phyloP scores from a whole-genome alignment of 2,329 filamentous ascomycete genomes.

The Chrysoporthe cubensis region DNA sequence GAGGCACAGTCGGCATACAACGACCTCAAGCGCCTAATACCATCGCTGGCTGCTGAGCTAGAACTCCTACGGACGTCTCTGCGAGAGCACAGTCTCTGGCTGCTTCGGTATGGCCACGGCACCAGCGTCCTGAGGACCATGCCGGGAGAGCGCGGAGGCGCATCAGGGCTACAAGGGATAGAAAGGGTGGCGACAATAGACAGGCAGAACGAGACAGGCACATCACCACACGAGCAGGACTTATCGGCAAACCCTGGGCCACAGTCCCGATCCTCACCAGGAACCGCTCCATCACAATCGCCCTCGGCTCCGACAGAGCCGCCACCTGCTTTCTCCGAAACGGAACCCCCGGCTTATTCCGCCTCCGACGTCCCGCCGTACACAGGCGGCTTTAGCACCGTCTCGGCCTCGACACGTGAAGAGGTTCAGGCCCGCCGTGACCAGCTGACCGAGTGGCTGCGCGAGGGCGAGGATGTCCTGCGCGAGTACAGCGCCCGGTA shows the following conservation, averaged over 20 bases:
- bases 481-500: slow-evolving; percentile 38
- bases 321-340: slow-evolving; percentile 22
- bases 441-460: slow-evolving; percentile 37
- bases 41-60: slow-evolving; percentile 35
- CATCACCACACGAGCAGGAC: slow-evolving; percentile 11
- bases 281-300: background rate
- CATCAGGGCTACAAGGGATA: background rate
- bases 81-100: slow-evolving; percentile 39
- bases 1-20: slow-evolving; percentile 33
- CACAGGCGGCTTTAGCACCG: slow-evolving; percentile 33
- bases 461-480: slow-evolving; percentile 38
- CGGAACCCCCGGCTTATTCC: slow-evolving; percentile 35
- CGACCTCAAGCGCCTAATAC: slow-evolving; percentile 36
- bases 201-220: slow-evolving; percentile 7
- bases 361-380: slow-evolving; percentile 36
- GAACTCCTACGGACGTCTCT: slow-evolving; percentile 37
- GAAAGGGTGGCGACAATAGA: slow-evolving; percentile 15
- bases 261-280: background rate
- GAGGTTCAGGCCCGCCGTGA: slow-evolving; percentile 36
- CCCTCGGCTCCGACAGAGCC: slow-evolving; percentile 14
- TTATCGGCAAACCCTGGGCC: background rate
- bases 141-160: background rate
- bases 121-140: slow-evolving; percentile 17
- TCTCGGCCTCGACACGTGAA: slow-evolving; percentile 34
- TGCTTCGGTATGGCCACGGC: slow-evolving; percentile 35